Percentiles rank a stretch among this genome's conserved stretches.
Evolutionary conservation across 192 early-diverging fungal genomes (phyloP).

Genomic region (Entomortierella beljakovae): DNA sequence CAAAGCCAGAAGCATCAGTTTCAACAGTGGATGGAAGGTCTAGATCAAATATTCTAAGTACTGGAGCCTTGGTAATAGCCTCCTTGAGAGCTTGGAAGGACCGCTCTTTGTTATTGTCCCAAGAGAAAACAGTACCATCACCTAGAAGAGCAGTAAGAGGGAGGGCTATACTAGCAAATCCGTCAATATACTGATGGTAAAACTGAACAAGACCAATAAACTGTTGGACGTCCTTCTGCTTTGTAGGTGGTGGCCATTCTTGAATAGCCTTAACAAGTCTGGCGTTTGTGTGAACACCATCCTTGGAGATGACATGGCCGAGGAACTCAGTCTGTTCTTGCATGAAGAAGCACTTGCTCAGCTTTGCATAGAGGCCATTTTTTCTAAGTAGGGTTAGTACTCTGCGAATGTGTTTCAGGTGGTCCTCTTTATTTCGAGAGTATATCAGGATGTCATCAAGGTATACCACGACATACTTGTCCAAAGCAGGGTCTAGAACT

Average conservation of each 20-base stretch:
- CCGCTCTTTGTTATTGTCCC: constrained; percentile 9
- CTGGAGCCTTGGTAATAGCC: constrained; percentile 23
- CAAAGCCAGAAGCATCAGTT: constrained; percentile 55
- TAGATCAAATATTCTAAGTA: constrained; percentile 41
- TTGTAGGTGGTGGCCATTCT: constrained; percentile 17
- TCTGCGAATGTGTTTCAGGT: too few relatives aligned
- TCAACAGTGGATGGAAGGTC: constrained; percentile 24
- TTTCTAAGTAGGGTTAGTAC: too few relatives aligned
- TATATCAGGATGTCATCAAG: constrained; percentile 59
- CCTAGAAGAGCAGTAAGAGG: background rate
- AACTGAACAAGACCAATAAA: too few relatives aligned
- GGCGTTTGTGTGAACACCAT: background rate
- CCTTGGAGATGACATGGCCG: constrained; percentile 12
- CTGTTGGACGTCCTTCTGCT: constrained; percentile 1
- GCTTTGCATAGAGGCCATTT: too few relatives aligned
- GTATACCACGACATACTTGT: too few relatives aligned
- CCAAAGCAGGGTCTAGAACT: too few relatives aligned
- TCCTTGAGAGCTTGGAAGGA: constrained; percentile 47
- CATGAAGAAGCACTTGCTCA: constrained; percentile 46
- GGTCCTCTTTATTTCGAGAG: too few relatives aligned
- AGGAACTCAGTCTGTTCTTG: constrained; percentile 19
- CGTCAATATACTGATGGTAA: constrained; percentile 4
- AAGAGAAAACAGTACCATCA: background rate
- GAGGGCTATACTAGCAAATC: background rate
- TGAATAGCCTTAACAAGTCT: constrained; percentile 13